phyloP scores from a whole-genome alignment of 345 rosid genomes.

The Noccaea caerulescens region DNA sequence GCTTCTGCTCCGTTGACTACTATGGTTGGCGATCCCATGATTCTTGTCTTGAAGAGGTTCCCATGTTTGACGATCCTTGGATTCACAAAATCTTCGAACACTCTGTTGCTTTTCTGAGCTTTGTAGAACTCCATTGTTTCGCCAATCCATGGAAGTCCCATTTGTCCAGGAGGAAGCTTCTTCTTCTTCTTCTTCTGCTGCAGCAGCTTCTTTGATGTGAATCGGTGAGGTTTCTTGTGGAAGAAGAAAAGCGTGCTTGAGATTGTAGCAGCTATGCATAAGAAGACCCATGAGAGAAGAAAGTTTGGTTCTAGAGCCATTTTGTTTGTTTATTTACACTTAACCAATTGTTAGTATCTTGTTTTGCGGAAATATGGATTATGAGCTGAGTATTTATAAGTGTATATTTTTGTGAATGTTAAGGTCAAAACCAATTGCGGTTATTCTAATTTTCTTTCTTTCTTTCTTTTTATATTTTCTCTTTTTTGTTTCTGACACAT shows the following conservation, averaged over 20 bases:
- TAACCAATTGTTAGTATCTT: neutral
- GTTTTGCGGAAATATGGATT: constrained; percentile 13
- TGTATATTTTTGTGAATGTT: constrained; percentile 17
- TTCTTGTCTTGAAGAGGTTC: constrained; percentile 66
- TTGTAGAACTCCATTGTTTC: constrained; percentile 73
- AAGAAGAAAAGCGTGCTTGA: constrained; percentile 48
- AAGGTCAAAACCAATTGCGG: constrained; percentile 32
- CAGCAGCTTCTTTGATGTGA: constrained; percentile 20
- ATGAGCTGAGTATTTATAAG: constrained; percentile 38
- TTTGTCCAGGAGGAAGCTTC: constrained; percentile 67
- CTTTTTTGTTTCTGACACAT: constrained; percentile 31
- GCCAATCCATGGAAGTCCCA: constrained; percentile 74
- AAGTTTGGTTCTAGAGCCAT: constrained; percentile 44
- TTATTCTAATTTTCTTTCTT: constrained; percentile 7
- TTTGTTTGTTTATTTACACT: constrained; percentile 20
- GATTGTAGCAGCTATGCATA: constrained; percentile 50
- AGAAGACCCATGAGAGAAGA: constrained; percentile 44
- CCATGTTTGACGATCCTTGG: constrained; percentile 68
- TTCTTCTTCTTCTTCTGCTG: constrained; percentile 26
- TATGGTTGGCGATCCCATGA: constrained; percentile 72
- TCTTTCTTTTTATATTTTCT: neutral
- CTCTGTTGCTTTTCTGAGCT: constrained; percentile 60
- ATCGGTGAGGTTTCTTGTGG: constrained; percentile 32
- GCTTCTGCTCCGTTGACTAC: constrained; percentile 73
- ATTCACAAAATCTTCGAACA: constrained; percentile 65